These are phyloP conservation scores for Cichorium intybus DNA, from an alignment of 140 eudicot species.

Conservation along the genomic window DNA sequence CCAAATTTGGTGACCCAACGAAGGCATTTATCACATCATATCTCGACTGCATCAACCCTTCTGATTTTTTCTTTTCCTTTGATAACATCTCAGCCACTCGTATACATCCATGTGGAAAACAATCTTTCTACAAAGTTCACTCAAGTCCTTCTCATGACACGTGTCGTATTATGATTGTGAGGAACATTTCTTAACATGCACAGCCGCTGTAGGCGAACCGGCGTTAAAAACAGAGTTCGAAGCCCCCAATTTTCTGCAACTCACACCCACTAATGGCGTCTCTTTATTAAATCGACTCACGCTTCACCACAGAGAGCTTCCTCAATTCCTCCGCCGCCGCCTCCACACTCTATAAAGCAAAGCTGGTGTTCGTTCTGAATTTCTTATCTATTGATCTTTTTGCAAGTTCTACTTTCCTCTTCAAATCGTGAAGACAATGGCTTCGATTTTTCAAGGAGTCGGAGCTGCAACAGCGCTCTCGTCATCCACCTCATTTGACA, in stretches of 20 bases:
- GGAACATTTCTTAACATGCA: slow-evolving; percentile 16
- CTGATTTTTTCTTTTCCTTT: background rate
- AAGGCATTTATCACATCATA: background rate
- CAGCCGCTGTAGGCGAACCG: slow-evolving; percentile 17
- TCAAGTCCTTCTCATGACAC: background rate
- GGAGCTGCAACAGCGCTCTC: slow-evolving; percentile 63
- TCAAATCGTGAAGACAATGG: slow-evolving; percentile 37
- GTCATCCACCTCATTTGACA: slow-evolving; percentile 33
- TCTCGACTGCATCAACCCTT: background rate
- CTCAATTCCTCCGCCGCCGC: slow-evolving; percentile 12
- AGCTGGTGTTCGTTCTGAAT: slow-evolving; percentile 5
- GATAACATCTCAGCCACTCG: slow-evolving; percentile 2
- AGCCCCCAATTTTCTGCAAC: slow-evolving; percentile 23
- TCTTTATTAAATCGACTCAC: slow-evolving; percentile 13
- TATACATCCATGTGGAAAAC: slow-evolving; percentile 20
- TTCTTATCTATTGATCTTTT: background rate
- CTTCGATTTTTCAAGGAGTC: slow-evolving; percentile 52
- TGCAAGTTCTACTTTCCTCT: background rate
- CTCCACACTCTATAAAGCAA: slow-evolving; percentile 3
- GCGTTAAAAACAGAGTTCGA: slow-evolving; percentile 22
- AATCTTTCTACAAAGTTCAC: background rate
- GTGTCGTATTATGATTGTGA: background rate
- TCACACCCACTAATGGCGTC: slow-evolving; percentile 7
- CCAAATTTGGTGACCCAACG: slow-evolving; percentile 8
- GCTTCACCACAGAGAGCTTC: slow-evolving; percentile 4